Evolutionary conservation across 2,329 filamentous ascomycete genomes (phyloP), one percentile per base, ranked within the genome.

Genomic region (Alternaria novae-zelandiae): DNA sequence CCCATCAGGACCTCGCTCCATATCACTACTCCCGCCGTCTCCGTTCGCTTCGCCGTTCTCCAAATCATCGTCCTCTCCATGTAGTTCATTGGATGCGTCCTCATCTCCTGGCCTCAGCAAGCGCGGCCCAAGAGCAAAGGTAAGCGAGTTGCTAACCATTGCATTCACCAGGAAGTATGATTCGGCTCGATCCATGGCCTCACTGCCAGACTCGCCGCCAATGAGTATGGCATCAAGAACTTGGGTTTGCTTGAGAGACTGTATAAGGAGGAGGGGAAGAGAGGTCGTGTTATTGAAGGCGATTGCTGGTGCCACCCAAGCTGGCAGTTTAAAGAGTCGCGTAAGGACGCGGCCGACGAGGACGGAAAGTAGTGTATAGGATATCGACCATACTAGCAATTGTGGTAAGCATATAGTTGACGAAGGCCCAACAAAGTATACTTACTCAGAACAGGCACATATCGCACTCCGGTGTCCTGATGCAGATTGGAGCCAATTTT

Each of bases 101-200:
- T 84, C 82, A 9, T 82, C 78, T 15, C 76, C 73, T 11, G 61
- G 78, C 77, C 86, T 85, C 50, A 91, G 82, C 43, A 91, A 79
- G 12, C 84, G 80, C 1, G 89, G 88, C 0, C 88, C 89, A 4
- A 91, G 79, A 0, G 87, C 87, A 73, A 91, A 91, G 0, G 88
- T 90, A 62, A 91, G 77, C 56, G 85, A 87, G 70, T 88, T 90
- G 45, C 84, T 85, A 10, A 91, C 82, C 58, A 89, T 90, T 4
- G 88, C 85, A 66, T 88, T 90, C 62, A 91, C 85, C 4, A 91
- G 78, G 70, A 91, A 90, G 74, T 90, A 91, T 13, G 86, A 87
- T 72, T 90, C 87, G 7, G 88, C 88, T 10, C 89, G 82, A 57
- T 86, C 83, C 12, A 90, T 80, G 0, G 86, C 87, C 4, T 80